These are phyloP conservation scores for Paramecium primaurelia DNA, from an alignment of 73 alveolate species.

Conservation along the genomic window DNA sequence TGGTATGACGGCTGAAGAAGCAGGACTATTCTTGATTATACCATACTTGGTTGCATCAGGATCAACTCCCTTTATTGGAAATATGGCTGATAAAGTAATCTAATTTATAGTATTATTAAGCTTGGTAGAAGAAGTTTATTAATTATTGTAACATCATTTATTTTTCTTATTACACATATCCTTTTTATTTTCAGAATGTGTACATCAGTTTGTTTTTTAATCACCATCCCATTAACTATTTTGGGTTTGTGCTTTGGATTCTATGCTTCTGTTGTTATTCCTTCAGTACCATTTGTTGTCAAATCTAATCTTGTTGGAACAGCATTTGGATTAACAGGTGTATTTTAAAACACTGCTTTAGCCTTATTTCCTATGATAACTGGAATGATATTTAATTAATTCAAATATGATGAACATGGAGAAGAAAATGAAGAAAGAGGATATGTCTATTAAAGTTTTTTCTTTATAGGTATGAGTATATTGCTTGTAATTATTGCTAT, in stretches of 20 bases:
- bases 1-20: conserved; percentile 63
- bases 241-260: conserved; percentile 77
- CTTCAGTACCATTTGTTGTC: conserved; percentile 74
- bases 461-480: conserved; percentile 26
- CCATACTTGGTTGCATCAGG: conserved; percentile 78
- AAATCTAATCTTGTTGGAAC: conserved; percentile 77
- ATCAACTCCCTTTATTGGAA: conserved; percentile 80
- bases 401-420: conserved; percentile 28
- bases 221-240: conserved; percentile 45
- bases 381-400: conserved; percentile 50
- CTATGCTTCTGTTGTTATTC: conserved; percentile 77
- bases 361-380: conserved; percentile 78
- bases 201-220: background rate
- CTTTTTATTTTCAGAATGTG: background rate
- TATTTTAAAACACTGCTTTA: conserved; percentile 74
- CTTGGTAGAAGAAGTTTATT: conserved; percentile 30
- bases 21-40: conserved; percentile 70
- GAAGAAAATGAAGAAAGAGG: conserved; percentile 32
- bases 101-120: background rate
- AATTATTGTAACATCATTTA: conserved; percentile 8
- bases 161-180: conserved; percentile 12
- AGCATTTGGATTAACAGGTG: conserved; percentile 80
- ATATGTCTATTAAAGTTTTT: conserved; percentile 12
- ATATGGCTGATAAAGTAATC: conserved; percentile 69
- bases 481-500: conserved; percentile 5